Evolutionary conservation across 805 yeast genomes (phyloP).

Genomic region (Candida germanica): DNA sequence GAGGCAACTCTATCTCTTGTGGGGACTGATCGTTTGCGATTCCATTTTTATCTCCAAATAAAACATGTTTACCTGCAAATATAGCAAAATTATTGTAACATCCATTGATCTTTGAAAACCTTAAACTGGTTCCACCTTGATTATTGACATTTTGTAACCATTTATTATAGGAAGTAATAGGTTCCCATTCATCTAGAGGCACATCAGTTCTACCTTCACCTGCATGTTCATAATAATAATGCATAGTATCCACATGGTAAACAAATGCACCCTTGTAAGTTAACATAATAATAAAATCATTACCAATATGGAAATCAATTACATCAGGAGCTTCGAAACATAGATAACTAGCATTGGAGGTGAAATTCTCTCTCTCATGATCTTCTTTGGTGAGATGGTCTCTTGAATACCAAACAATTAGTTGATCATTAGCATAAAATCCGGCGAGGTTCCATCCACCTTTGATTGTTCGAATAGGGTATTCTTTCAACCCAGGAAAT

Average conservation of each 20-base stretch:
- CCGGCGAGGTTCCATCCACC: constrained; percentile 70
- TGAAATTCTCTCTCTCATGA: constrained; percentile 14
- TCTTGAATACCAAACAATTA: constrained; percentile 55
- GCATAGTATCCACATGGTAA: constrained; percentile 8
- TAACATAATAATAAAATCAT: constrained; percentile 35
- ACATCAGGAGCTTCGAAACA: constrained; percentile 39
- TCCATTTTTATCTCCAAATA: constrained; percentile 30
- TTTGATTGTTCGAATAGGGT: constrained; percentile 32
- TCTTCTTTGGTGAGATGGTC: constrained; percentile 18
- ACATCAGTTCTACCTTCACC: constrained; percentile 11
- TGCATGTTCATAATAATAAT: constrained; percentile 14
- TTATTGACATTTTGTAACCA: constrained; percentile 23
- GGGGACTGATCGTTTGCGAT: constrained; percentile 26
- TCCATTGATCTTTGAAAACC: constrained; percentile 52
- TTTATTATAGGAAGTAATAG: constrained; percentile 13
- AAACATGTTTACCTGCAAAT: constrained; percentile 48
- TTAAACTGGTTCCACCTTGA: constrained; percentile 19
- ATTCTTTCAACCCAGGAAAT: constrained; percentile 26
- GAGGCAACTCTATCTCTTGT: constrained; percentile 13
- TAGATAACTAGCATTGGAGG: constrained; percentile 34
- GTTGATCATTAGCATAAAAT: constrained; percentile 49
- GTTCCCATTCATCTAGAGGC: constrained; percentile 9
- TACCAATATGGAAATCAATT: constrained; percentile 55
- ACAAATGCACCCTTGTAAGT: constrained; percentile 2
- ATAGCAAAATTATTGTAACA: constrained; percentile 53